Conservation (phyloP, 2,329 filamentous ascomycete species). For the Diaporthe sp. region DNA sequence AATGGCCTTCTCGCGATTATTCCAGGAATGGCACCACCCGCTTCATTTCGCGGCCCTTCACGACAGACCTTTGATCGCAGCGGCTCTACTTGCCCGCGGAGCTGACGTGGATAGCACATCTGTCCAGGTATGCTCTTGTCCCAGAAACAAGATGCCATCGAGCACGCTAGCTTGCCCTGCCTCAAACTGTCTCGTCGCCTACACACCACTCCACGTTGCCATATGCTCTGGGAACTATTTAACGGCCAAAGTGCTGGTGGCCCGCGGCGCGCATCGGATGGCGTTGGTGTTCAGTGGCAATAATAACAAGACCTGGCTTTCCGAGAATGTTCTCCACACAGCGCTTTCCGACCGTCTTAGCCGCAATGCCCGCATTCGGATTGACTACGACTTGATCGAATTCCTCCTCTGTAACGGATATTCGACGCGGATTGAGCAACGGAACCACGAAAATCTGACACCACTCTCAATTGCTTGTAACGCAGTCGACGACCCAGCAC, state of each 20-base stretch:
- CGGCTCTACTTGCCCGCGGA: neutral
- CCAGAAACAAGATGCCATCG: neutral
- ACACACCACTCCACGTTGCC: neutral
- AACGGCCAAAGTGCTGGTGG: neutral
- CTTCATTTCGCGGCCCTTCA: neutral
- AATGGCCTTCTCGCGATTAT: neutral
- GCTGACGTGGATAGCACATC: neutral
- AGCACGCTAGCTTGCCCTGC: neutral
- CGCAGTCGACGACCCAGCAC: neutral
- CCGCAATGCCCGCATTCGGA: rapidly evolving
- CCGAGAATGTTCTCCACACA: neutral
- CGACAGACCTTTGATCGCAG: neutral
- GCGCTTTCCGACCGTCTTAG: neutral
- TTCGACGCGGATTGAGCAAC: neutral
- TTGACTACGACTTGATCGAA: neutral
- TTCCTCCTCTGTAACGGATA: neutral
- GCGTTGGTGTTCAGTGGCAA: neutral
- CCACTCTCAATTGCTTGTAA: neutral
- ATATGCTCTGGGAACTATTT: neutral
- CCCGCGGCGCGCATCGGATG: neutral
- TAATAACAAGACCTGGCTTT: neutral
- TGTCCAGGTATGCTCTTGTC: neutral
- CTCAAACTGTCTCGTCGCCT: neutral
- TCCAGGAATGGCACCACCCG: neutral
- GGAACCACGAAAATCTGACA: neutral